Evolutionary conservation across 1,284 basidiomycete genomes (phyloP), one percentile per base, ranked within the genome.

Genomic region (Ganoderma boninense): DNA sequence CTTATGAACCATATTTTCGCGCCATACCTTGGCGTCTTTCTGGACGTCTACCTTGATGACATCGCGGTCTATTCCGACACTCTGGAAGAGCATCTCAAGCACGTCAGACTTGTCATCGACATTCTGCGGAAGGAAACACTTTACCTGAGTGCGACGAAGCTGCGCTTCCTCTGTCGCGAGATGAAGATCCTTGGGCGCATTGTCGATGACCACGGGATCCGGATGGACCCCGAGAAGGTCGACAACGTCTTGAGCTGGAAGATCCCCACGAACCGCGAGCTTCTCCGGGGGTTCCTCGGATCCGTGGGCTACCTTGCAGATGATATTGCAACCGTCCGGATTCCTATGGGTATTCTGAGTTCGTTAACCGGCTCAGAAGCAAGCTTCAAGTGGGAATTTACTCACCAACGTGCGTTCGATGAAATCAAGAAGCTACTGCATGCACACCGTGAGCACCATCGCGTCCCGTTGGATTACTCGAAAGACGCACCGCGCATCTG

Each of bases 111-210:
- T 2, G 75, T 81, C 0, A 69, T 80, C 10, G 72, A 76, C 13
- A 71, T 76, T 0, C 67, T 82, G 2, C 26, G 69, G 6, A 4
- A 64, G 13, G 76, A 79, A n/a, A 71, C 71, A 18, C 73, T 80
- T 5, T 80, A 71, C 70, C 69, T 77, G 52, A 72, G 71, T 20
- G 69, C 70, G 20, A 65, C 71, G 6, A 83, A 82, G 67, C 73
- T 80, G 23, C 66, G 79, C 5, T 77, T 81, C 32, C 75, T 81
- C 18, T 72, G 68, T 0, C 13, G 16, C 0, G 52, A 72, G 32
- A 67, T 80, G n/a, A 76, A 75, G 11, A 72, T 82, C 11, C 69
- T 82, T 0, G 82, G 82, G 0, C 80, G 78, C 62, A 67, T 80
- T 20, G 69, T 83, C 23, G 74, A 78, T 5, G 74, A 74, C 11